Conservation (phyloP, 2,329 filamentous ascomycete species). For the Thelonectria discophora region DNA sequence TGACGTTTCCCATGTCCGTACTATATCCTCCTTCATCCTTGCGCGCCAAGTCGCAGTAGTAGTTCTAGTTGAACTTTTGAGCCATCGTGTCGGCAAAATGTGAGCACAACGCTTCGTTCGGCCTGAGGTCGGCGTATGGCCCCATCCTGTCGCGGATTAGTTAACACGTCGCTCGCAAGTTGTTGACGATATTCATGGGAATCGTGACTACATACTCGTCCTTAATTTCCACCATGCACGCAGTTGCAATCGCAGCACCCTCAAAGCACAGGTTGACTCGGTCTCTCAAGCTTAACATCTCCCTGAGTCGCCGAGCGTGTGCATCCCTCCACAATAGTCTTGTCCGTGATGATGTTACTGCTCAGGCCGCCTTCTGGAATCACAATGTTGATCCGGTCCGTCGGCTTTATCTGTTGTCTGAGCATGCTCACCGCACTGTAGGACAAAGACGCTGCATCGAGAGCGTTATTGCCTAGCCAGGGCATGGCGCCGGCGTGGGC, state of each 20-base stretch:
- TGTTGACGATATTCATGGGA: too few relatives aligned
- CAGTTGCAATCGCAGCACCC: conserved; percentile 11
- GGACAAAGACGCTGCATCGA: conserved; percentile 56
- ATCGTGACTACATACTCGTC: not conserved
- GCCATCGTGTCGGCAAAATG: not conserved
- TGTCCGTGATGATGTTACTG: conserved; percentile 54
- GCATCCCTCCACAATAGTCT: conserved; percentile 48
- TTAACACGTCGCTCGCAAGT: too few relatives aligned
- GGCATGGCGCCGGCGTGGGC: conserved; percentile 59
- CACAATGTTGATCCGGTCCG: conserved; percentile 60
- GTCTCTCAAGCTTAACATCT: not conserved
- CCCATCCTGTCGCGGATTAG: conserved; percentile 5
- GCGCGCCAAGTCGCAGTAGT: conserved; percentile 2
- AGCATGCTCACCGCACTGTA: conserved; percentile 55
- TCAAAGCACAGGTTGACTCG: conserved; percentile 7
- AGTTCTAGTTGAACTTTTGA: not conserved
- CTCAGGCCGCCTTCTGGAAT: conserved; percentile 53
- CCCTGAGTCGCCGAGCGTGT: not conserved
- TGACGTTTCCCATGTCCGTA: conserved; percentile 15
- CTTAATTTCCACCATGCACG: not conserved
- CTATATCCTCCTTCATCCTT: conserved; percentile 2
- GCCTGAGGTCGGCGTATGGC: conserved; percentile 8
- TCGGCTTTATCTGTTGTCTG: conserved; percentile 59
- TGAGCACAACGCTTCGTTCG: conserved; percentile 5
- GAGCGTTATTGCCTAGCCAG: conserved; percentile 60